Conservation (phyloP, 2,329 filamentous ascomycete genomes). For the Hymenoscyphus salicellus region DNA sequence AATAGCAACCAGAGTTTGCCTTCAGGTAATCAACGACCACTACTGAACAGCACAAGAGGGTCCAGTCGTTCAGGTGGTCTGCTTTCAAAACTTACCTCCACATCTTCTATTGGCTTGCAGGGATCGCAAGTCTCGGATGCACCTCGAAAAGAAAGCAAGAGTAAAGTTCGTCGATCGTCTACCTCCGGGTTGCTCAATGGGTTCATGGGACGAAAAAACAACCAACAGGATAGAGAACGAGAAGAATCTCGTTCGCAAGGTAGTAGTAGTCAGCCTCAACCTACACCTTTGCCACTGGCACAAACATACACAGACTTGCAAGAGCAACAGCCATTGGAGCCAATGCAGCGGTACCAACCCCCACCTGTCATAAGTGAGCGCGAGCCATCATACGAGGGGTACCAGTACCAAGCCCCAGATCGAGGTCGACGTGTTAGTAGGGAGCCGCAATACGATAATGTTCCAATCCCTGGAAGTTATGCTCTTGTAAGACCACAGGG, state of each 20-base stretch:
- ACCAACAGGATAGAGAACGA: constrained; percentile 24
- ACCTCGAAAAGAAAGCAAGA: constrained; percentile 18
- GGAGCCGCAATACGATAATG: constrained; percentile 33
- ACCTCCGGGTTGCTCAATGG: constrained; percentile 28
- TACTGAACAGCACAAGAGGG: background rate
- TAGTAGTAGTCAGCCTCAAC: constrained; percentile 13
- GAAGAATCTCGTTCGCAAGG: constrained; percentile 23
- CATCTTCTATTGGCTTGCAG: background rate
- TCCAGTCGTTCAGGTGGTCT: constrained; percentile 17
- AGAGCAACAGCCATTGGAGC: constrained; percentile 14
- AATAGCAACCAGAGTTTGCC: constrained; percentile 1
- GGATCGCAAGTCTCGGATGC: background rate
- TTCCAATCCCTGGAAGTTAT: constrained; percentile 36
- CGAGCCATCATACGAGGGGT: constrained; percentile 9
- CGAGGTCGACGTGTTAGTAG: constrained; percentile 22
- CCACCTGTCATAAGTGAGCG: constrained; percentile 12
- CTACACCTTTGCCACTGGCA: constrained; percentile 19
- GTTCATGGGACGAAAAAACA: constrained; percentile 25
- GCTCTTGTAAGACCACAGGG: constrained; percentile 33
- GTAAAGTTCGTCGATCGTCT: constrained; percentile 27
- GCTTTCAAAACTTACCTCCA: constrained; percentile 16
- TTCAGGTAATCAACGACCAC: background rate
- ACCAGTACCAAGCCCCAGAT: constrained; percentile 11
- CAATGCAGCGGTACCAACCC: constrained; percentile 10
- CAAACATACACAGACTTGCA: constrained; percentile 31